phyloP scores from a whole-genome alignment of 2,329 filamentous ascomycete genomes.

The Aspergillus arachidicola region DNA sequence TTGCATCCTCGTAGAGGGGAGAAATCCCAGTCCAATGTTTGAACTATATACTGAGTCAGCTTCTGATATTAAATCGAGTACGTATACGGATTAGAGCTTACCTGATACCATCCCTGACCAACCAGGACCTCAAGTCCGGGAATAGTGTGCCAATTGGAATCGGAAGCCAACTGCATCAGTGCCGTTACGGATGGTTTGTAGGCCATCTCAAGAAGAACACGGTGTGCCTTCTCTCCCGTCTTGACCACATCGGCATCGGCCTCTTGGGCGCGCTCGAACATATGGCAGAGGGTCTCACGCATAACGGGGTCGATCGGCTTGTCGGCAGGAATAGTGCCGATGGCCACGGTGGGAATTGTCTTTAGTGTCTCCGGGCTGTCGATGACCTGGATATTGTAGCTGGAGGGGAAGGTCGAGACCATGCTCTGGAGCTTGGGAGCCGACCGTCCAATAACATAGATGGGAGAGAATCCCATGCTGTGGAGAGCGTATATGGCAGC shows the following conservation, averaged over 20 bases:
- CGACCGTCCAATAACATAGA: slow-evolving; percentile 84
- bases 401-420: slow-evolving; percentile 69
- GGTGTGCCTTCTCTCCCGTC: slow-evolving; percentile 43
- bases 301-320: slow-evolving; percentile 75
- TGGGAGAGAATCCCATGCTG: slow-evolving; percentile 77
- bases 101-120: slow-evolving; percentile 82
- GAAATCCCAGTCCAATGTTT: slow-evolving; percentile 82
- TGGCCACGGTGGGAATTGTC: slow-evolving; percentile 67
- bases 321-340: slow-evolving; percentile 91
- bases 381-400: slow-evolving; percentile 72
- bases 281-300: slow-evolving; percentile 62
- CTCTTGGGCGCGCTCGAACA: slow-evolving; percentile 54
- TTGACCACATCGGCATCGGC: slow-evolving; percentile 46
- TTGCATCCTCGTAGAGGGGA: slow-evolving; percentile 71
- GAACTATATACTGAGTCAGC: slow-evolving; percentile 55
- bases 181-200: slow-evolving; percentile 86
- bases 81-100: slow-evolving; percentile 44
- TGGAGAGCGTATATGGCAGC: slow-evolving; percentile 89
- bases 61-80: neutral
- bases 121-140: slow-evolving; percentile 86
- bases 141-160: slow-evolving; percentile 78
- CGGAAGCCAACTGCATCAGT: slow-evolving; percentile 79
- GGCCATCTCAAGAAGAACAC: slow-evolving; percentile 88
- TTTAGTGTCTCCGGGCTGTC: slow-evolving; percentile 56
- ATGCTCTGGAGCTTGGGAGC: slow-evolving; percentile 68